Conservation (phyloP, 2,329 filamentous ascomycete species). For the Talaromyces sp. region DNA sequence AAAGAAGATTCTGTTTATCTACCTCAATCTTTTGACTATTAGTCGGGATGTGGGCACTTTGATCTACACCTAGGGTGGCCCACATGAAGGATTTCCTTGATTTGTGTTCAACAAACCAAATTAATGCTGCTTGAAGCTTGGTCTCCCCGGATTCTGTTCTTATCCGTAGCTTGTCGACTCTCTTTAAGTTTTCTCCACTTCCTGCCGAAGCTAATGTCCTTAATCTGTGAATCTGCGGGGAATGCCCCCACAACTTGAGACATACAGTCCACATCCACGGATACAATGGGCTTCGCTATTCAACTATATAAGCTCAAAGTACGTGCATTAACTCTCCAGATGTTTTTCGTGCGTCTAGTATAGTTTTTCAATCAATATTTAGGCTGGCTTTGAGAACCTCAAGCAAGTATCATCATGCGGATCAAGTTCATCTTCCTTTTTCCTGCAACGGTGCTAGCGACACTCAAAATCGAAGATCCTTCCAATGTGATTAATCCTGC, state of each 20-base stretch:
- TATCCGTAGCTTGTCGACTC: neutral
- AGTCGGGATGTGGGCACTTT: too few species aligned
- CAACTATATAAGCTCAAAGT: neutral
- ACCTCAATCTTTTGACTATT: too few species aligned
- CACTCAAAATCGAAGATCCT: slow-evolving; percentile 15
- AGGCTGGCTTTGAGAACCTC: neutral
- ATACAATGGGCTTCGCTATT: neutral
- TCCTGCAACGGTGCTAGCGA: slow-evolving; percentile 11
- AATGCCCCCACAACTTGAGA: too few species aligned
- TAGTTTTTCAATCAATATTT: too few species aligned
- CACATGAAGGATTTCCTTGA: too few species aligned
- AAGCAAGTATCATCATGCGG: neutral
- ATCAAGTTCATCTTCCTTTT: slow-evolving; percentile 7
- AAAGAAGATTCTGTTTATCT: too few species aligned
- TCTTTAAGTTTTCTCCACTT: slow-evolving; percentile 10
- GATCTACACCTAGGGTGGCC: too few species aligned
- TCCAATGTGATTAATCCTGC: slow-evolving; percentile 13
- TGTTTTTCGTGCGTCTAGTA: too few species aligned
- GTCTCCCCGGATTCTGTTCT: slow-evolving; percentile 1
- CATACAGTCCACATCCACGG: neutral
- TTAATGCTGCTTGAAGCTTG: neutral
- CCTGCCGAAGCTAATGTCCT: neutral
- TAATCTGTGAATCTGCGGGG: neutral
- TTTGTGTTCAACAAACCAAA: too few species aligned
- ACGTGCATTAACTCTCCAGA: too few species aligned